These are phyloP conservation scores for Fonsecaea multimorphosa DNA, from an alignment of 2,329 filamentous ascomycete genomes.

Conservation along the genomic window DNA sequence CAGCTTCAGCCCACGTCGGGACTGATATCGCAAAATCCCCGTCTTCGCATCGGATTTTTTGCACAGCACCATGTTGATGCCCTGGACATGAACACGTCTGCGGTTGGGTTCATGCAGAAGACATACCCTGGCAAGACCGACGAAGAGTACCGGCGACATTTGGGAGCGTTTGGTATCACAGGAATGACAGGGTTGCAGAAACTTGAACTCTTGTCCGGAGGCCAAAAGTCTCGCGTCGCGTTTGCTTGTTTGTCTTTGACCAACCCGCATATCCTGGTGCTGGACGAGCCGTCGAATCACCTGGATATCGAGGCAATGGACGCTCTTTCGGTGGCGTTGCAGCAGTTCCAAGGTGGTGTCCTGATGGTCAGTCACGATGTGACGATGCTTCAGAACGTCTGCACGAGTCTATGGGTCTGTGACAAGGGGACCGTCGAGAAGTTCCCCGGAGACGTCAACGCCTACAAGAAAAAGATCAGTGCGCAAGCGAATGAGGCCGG, in stretches of 20 bases:
- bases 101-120: conserved; percentile 95
- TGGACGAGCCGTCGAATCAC: conserved; percentile 98
- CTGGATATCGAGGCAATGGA: conserved; percentile 99
- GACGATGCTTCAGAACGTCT: conserved; percentile 96
- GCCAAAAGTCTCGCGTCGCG: conserved; percentile 96
- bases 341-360: conserved; percentile 89
- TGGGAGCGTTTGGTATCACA: conserved; percentile 84
- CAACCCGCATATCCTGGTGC: conserved; percentile 95
- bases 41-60: conserved; percentile 92
- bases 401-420: conserved; percentile 94
- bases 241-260: conserved; percentile 94
- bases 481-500: conserved; percentile 87
- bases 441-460: conserved; percentile 92
- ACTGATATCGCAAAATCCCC: conserved; percentile 84
- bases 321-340: conserved; percentile 81
- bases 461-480: conserved; percentile 95
- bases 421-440: conserved; percentile 93
- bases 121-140: conserved; percentile 88
- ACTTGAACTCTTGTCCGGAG: conserved; percentile 91
- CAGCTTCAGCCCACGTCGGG: conserved; percentile 78
- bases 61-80: conserved; percentile 98
- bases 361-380: conserved; percentile 99
- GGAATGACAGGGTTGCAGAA: conserved; percentile 96
- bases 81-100: conserved; percentile 83
- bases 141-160: conserved; percentile 93